phyloP scores from a whole-genome alignment of 2,329 filamentous ascomycete species.

The Verticillium alfalfae region DNA sequence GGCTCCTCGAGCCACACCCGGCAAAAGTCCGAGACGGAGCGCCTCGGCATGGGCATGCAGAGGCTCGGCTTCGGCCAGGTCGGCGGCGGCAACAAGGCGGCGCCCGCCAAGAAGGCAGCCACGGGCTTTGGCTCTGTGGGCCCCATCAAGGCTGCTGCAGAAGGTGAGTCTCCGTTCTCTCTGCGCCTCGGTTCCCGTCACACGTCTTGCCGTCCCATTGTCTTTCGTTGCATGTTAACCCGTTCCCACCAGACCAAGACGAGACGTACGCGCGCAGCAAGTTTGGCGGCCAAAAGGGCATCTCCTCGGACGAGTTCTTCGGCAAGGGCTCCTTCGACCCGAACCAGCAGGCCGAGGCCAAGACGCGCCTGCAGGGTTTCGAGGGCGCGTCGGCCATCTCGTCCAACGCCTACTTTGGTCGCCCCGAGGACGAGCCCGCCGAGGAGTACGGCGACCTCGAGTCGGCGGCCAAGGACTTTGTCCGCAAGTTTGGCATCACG shows the following conservation, averaged over 20 bases:
- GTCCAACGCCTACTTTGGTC: slow-evolving; percentile 95
- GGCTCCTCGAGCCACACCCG: slow-evolving; percentile 52
- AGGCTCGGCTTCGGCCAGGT: slow-evolving; percentile 86
- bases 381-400: slow-evolving; percentile 90
- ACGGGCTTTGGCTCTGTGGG: slow-evolving; percentile 84
- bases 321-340: slow-evolving; percentile 85
- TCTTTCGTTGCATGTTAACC: background rate
- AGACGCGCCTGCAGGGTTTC: slow-evolving; percentile 81
- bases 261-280: slow-evolving; percentile 81
- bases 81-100: slow-evolving; percentile 54
- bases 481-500: slow-evolving; percentile 90
- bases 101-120: slow-evolving; percentile 62
- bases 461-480: slow-evolving; percentile 90
- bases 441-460: slow-evolving; percentile 91
- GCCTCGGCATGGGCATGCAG: slow-evolving; percentile 82
- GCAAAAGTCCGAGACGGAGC: slow-evolving; percentile 73
- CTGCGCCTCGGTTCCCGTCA: background rate
- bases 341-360: slow-evolving; percentile 75
- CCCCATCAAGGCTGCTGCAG: slow-evolving; percentile 61
- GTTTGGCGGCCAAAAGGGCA: slow-evolving; percentile 90
- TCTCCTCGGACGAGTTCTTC: slow-evolving; percentile 98
- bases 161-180: slow-evolving; percentile 47
- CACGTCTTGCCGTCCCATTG: too few relatives aligned
- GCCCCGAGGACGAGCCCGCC: slow-evolving; percentile 72
- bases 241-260: slow-evolving; percentile 54